Percentiles rank a stretch among this genome's conserved stretches.
Evolutionary conservation across 2,329 filamentous ascomycete species (phyloP).

Genomic region (Colletotrichum musae): DNA sequence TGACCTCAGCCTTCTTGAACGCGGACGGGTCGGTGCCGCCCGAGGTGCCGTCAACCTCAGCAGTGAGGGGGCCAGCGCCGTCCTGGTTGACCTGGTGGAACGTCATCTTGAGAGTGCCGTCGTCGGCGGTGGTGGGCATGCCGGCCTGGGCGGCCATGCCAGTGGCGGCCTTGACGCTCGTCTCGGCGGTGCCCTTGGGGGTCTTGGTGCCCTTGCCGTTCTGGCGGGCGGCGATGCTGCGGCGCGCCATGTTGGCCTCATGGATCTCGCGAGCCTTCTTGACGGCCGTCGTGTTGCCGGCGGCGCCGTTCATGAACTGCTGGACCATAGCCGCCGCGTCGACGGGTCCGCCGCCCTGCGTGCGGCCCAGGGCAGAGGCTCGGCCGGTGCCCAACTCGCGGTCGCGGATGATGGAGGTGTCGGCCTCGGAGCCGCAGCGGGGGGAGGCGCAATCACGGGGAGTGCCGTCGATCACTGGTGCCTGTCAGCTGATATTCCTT

Average conservation of each 20-base stretch:
- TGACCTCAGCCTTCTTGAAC: conserved; percentile 72
- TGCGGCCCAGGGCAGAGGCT: conserved; percentile 74
- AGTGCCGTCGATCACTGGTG: conserved; percentile 72
- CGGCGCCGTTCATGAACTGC: conserved; percentile 68
- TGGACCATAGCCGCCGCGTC: conserved; percentile 69
- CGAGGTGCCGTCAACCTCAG: conserved; percentile 72
- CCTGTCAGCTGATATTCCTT: conserved; percentile 3
- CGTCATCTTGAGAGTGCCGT: conserved; percentile 75
- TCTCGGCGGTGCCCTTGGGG: conserved; percentile 57
- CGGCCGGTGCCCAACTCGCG: conserved; percentile 68
- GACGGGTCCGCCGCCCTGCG: conserved; percentile 70
- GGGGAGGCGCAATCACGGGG: conserved; percentile 76
- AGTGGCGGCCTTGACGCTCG: conserved; percentile 66
- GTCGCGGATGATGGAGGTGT: conserved; percentile 77
- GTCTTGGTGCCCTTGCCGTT: conserved; percentile 39
- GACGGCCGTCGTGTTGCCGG: conserved; percentile 55
- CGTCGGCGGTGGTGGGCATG: conserved; percentile 77
- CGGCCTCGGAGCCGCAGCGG: conserved; percentile 73
- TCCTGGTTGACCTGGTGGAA: conserved; percentile 82
- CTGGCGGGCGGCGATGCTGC: conserved; percentile 37
- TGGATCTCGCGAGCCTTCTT: conserved; percentile 56
- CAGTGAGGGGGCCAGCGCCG: conserved; percentile 74
- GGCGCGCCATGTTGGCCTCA: conserved; percentile 56
- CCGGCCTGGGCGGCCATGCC: conserved; percentile 76
- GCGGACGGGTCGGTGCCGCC: conserved; percentile 72